Conservation (phyloP, 192 early-diverging fungal species). For the Paraglomus brasilianum region DNA sequence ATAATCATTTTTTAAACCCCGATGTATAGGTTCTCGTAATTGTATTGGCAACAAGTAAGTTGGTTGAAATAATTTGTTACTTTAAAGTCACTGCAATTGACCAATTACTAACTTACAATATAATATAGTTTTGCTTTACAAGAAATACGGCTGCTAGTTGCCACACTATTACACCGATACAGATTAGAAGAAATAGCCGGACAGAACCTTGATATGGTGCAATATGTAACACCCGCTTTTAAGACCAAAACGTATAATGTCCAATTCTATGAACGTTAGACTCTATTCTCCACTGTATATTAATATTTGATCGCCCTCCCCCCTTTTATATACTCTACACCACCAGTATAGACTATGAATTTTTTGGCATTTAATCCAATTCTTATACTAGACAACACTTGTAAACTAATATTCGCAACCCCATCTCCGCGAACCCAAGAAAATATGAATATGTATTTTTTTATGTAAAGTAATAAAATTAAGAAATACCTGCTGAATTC, state of each 20-base stretch:
- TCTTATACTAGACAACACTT: no score
- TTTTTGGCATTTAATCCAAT: no score
- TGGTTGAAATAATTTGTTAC: not conserved
- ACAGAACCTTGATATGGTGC: slow-evolving; percentile 10
- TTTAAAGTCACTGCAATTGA: not conserved
- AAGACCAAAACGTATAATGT: slow-evolving; percentile 5
- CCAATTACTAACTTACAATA: not conserved
- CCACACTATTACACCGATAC: not conserved
- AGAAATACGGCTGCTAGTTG: not conserved
- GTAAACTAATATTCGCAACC: no score
- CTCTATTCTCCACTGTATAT: no score
- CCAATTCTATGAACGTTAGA: not conserved
- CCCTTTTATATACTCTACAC: no score
- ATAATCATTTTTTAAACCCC: not conserved
- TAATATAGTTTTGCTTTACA: slow-evolving; percentile 14
- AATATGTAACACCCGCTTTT: slow-evolving; percentile 7
- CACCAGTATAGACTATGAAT: no score
- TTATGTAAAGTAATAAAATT: no score
- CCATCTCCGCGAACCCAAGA: no score
- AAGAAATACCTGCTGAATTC: no score
- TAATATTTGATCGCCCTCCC: no score
- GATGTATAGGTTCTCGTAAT: slow-evolving; percentile 4
- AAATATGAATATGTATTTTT: no score
- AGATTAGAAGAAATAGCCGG: not conserved
- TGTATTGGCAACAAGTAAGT: slow-evolving; percentile 20